Conservation (phyloP, 345 rosid genomes). For the Garcia nutans region DNA sequence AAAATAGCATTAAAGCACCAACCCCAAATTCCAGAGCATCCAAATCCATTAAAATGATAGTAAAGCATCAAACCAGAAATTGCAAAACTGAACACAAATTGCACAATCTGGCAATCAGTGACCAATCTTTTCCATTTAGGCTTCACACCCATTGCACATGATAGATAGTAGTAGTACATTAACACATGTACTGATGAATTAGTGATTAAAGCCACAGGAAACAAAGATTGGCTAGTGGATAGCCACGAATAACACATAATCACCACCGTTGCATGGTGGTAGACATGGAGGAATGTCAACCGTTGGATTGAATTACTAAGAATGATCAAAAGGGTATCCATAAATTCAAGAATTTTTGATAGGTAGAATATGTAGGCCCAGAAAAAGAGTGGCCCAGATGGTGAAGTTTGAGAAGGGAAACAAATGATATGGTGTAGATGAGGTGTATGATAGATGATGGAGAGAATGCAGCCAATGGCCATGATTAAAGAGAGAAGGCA, state of each 20-base stretch:
- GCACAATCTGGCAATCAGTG: slow-evolving; percentile 60
- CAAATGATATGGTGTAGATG: slow-evolving; percentile 41
- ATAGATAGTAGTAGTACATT: slow-evolving; percentile 58
- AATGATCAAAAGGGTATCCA: slow-evolving; percentile 58
- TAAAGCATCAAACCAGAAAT: slow-evolving; percentile 39
- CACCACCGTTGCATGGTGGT: slow-evolving; percentile 62
- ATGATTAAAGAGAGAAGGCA: slow-evolving; percentile 56
- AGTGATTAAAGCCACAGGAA: slow-evolving; percentile 49
- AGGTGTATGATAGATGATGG: slow-evolving; percentile 35
- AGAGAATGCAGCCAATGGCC: slow-evolving; percentile 69
- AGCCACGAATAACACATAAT: slow-evolving; percentile 61
- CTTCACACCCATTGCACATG: slow-evolving; percentile 44
- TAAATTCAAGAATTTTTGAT: slow-evolving; percentile 56
- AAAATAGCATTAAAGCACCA: slow-evolving; percentile 60
- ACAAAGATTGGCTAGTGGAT: slow-evolving; percentile 44
- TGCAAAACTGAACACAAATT: slow-evolving; percentile 49
- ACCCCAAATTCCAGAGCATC: slow-evolving; percentile 58
- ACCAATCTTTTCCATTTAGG: slow-evolving; percentile 69
- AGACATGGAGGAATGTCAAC: slow-evolving; percentile 67
- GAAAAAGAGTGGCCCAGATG: slow-evolving; percentile 62
- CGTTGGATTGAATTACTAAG: slow-evolving; percentile 43
- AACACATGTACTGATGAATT: slow-evolving; percentile 59
- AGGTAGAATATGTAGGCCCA: slow-evolving; percentile 70
- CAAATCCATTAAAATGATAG: slow-evolving; percentile 44
- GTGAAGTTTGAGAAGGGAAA: slow-evolving; percentile 42